Base-by-base conservation (phyloP, 768 basidiomycete genomes). In the Leucosporidium yakuticum region DNA sequence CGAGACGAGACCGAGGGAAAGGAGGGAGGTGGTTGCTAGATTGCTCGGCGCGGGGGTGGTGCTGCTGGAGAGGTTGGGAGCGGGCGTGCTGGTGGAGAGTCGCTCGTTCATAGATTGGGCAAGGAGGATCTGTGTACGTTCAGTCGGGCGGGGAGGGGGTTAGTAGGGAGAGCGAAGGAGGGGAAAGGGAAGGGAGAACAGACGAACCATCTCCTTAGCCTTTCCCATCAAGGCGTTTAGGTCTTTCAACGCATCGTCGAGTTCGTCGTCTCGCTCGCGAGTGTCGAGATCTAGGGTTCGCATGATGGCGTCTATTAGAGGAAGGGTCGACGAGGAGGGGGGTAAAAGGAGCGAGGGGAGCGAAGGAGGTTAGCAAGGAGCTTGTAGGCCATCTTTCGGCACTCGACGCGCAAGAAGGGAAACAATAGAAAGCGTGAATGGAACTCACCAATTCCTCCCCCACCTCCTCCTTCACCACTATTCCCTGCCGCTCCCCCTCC, bases 181-280 rank as follows among this genome's bases (percentile, higher is more conserved):
- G 19, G 4, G 14, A 44, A 25, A 27, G 25, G 17, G 39, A 2
- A 15, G 14, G 39, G 34, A 25, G 56, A 21, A 20, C 21, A 36
- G 29, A 50, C 65, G 48, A 12, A 77, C 93, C 87, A 98, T 95
- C 73, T 94, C 91, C 71, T 86, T 88, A 1, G 93, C 92, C 76
- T 94, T 90, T 58, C 87, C 82, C 88, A 90, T 93, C 56, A 98
- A 80, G 0, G 88, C 88, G 76, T 97, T 91, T 44, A 98, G 83
- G 75, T 98, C 96, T 71, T 86, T 82, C 39, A 97, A 82, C 0
- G 92, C 89, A 70, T 87, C 85, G 31, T 83, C 82, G 80, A 98
- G 84, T 70, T 86, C 82, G 12, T 83, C 83, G 55, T 86, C 83
- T 21, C 86, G 82, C 7, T 82, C 83, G 73, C 87, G 83, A 1